Conservation (phyloP, 108 stramenopile genomes). For the Stephanodiscus minutulus region DNA sequence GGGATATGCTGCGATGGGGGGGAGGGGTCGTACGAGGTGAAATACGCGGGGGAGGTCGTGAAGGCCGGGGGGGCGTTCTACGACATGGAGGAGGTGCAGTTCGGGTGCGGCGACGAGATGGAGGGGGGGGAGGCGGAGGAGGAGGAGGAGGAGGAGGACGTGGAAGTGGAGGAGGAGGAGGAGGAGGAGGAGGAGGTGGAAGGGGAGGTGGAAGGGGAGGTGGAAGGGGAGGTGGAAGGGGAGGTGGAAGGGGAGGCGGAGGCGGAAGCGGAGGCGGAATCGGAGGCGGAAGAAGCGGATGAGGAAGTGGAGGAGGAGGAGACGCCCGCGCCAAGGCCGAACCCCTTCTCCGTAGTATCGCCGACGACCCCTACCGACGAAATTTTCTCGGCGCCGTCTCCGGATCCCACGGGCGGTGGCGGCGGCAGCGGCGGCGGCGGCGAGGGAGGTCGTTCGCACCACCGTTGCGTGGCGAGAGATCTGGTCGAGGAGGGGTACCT, state of each 20-base stretch:
- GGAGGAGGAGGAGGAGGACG: no score
- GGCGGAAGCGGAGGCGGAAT: no score
- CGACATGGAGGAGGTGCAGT: constrained; percentile 25
- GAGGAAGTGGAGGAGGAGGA: no score
- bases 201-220: not conserved
- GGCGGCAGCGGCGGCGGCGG: not conserved
- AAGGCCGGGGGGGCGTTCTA: constrained; percentile 38
- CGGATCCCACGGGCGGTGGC: no score
- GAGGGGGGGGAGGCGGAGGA: not conserved
- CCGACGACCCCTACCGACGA: no score
- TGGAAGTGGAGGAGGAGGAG: not conserved
- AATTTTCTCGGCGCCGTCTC: no score
- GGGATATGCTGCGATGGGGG: constrained; percentile 52
- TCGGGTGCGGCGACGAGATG: constrained; percentile 12
- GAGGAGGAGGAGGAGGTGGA: not conserved
- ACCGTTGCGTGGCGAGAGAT: constrained; percentile 15
- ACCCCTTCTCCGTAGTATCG: no score
- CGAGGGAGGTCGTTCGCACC: not conserved
- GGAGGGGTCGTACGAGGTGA: constrained; percentile 32
- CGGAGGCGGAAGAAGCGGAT: not conserved
- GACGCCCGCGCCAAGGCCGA: no score
- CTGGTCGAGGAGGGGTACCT: constrained; percentile 20
- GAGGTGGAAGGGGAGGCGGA: no score
- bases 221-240: no score
- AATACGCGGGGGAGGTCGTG: constrained; percentile 20